Conservation (phyloP, 1,139 yeast species). For the Eremothecium gossypii region DNA sequence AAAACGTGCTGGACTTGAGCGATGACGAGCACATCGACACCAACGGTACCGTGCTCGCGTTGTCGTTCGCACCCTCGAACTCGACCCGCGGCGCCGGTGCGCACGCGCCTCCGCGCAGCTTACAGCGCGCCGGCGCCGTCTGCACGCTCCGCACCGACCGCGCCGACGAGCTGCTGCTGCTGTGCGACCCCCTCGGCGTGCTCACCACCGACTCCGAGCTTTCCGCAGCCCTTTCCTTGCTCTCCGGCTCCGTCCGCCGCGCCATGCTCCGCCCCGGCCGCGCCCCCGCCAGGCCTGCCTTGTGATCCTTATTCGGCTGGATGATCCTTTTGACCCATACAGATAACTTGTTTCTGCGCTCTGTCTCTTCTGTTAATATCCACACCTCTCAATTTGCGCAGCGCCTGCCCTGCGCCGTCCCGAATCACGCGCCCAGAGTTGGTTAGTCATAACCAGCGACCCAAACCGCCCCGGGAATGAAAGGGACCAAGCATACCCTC, state of each 20-base stretch:
- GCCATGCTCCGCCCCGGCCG: neutral
- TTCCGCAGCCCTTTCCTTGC: neutral
- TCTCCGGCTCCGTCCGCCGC: neutral
- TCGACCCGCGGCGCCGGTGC: conserved; percentile 1
- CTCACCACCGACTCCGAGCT: neutral
- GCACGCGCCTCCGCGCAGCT: neutral
- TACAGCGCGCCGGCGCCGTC: neutral
- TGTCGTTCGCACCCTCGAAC: conserved; percentile 22
- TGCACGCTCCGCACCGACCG: neutral
- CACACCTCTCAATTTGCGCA: neutral
- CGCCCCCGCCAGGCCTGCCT: neutral
- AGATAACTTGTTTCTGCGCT: conserved; percentile 24
- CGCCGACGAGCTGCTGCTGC: neutral
- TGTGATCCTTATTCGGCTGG: conserved; percentile 18
- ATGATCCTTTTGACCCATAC: conserved; percentile 28
- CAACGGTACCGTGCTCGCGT: conserved; percentile 44
- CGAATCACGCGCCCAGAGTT: neutral
- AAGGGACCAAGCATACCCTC: neutral
- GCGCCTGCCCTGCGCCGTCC: neutral
- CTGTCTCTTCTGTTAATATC: conserved; percentile 5
- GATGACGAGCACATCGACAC: conserved; percentile 44
- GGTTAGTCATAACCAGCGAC: neutral
- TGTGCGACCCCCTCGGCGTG: neutral
- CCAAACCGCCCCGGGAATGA: neutral
- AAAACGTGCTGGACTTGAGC: conserved; percentile 31